phyloP scores from a whole-genome alignment of 2,329 filamentous ascomycete species.

The Lasiodiplodia hormozganensis region DNA sequence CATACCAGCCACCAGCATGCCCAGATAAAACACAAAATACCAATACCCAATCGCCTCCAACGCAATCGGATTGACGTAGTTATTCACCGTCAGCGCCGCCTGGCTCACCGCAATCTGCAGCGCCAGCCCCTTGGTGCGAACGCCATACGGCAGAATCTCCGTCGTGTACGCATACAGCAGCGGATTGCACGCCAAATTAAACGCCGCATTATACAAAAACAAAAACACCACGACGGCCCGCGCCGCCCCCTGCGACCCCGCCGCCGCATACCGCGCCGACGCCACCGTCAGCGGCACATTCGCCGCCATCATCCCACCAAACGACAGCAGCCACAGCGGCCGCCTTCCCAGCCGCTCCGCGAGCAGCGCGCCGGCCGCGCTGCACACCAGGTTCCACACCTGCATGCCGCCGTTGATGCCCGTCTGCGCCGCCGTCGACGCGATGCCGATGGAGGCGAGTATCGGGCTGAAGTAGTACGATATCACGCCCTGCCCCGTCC shows the following conservation, averaged over 20 bases:
- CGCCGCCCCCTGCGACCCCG: conserved; percentile 34
- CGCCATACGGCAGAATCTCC: conserved; percentile 44
- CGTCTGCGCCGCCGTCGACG: conserved; percentile 42
- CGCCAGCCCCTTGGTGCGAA: conserved; percentile 52
- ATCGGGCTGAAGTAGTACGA: conserved; percentile 47
- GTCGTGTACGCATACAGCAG: conserved; percentile 43
- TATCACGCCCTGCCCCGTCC: conserved; percentile 50
- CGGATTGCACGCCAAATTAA: conserved; percentile 49
- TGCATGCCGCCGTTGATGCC: conserved; percentile 50
- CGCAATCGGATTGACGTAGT: conserved; percentile 53
- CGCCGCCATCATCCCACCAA: conserved; percentile 52
- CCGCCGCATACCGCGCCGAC: conserved; percentile 40
- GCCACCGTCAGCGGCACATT: conserved; percentile 54
- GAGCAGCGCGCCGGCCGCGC: conserved; percentile 47
- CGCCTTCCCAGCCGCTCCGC: conserved; percentile 54
- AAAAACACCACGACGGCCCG: conserved; percentile 42
- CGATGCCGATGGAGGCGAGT: conserved; percentile 48
- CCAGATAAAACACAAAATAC: conserved; percentile 13
- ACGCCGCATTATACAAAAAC: conserved; percentile 46
- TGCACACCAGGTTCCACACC: conserved; percentile 48
- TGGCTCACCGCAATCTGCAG: conserved; percentile 55
- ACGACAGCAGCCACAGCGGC: conserved; percentile 52
- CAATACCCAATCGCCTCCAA: conserved; percentile 43
- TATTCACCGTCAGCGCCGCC: conserved; percentile 53
- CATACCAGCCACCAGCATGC: not conserved